These are phyloP conservation scores for Candida chilensis DNA, from an alignment of 805 yeast genomes.

Conservation along the genomic window DNA sequence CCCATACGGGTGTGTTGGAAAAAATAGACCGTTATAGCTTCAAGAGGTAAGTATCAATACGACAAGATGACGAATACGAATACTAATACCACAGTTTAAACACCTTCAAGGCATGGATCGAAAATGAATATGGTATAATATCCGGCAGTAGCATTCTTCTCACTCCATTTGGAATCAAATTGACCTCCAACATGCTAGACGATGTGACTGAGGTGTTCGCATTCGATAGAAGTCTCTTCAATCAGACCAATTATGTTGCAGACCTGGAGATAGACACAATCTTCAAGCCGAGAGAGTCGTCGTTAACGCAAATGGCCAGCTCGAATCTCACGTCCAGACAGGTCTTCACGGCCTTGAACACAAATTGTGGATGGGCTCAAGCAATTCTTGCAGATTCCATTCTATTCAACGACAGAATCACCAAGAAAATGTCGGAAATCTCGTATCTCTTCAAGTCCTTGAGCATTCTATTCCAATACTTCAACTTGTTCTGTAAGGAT, in stretches of 20 bases:
- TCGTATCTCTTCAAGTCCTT: slow-evolving; percentile 34
- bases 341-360: slow-evolving; percentile 24
- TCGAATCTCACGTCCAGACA: slow-evolving; percentile 6
- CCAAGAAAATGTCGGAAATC: slow-evolving; percentile 20
- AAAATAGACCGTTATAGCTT: neutral
- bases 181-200: slow-evolving; percentile 42
- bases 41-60: neutral
- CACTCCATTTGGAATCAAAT: slow-evolving; percentile 56
- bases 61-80: too few species aligned
- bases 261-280: too few species aligned
- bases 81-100: slow-evolving; percentile 32
- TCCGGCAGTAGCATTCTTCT: slow-evolving; percentile 36
- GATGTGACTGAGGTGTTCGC: slow-evolving; percentile 49
- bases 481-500: slow-evolving; percentile 37
- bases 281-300: slow-evolving; percentile 1
- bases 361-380: slow-evolving; percentile 43
- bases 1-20: neutral
- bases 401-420: slow-evolving; percentile 17
- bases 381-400: slow-evolving; percentile 32
- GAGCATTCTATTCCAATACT: slow-evolving; percentile 37
- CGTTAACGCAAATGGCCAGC: neutral
- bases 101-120: slow-evolving; percentile 29
- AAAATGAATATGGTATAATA: slow-evolving; percentile 30
- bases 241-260: too few species aligned
- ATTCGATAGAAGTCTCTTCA: slow-evolving; percentile 55